These are phyloP conservation scores for Penicillium sp. DNA, from an alignment of 2,329 filamentous ascomycete species.

Conservation along the genomic window DNA sequence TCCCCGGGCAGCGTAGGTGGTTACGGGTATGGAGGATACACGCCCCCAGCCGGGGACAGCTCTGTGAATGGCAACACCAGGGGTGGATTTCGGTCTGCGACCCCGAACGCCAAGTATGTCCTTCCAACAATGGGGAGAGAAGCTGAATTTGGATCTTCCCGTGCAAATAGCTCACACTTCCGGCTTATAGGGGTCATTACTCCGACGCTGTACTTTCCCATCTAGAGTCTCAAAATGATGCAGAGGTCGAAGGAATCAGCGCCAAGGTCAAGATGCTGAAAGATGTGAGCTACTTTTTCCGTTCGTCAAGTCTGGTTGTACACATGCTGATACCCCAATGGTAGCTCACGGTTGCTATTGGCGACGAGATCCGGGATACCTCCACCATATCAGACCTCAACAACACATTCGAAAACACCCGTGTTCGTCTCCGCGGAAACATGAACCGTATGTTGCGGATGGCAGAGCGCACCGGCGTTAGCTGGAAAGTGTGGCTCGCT, in stretches of 20 bases:
- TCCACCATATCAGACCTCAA: conserved; percentile 90
- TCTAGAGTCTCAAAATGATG: conserved; percentile 90
- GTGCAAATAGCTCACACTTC: too few relatives aligned
- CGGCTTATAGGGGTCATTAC: conserved; percentile 64
- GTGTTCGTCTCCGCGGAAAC: conserved; percentile 73
- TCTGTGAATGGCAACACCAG: too few relatives aligned
- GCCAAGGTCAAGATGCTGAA: conserved; percentile 85
- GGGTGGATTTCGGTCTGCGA: too few relatives aligned
- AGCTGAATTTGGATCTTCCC: too few relatives aligned
- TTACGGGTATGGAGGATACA: conserved; percentile 37
- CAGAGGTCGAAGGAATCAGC: conserved; percentile 75
- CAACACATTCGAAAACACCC: conserved; percentile 78
- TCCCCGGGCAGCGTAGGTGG: conserved; percentile 45
- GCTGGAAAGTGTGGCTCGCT: conserved; percentile 84
- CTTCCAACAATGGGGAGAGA: too few relatives aligned
- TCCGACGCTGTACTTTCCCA: conserved; percentile 84
- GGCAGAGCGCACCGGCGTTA: conserved; percentile 86
- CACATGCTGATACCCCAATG: too few relatives aligned
- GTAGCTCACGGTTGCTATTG: conserved; percentile 83
- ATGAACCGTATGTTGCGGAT: conserved; percentile 97
- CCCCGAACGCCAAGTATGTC: too few relatives aligned
- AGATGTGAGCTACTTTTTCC: conserved; percentile 55
- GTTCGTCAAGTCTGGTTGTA: too few relatives aligned
- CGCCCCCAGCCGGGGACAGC: too few relatives aligned
- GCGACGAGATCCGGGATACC: conserved; percentile 87